These are phyloP conservation scores for Saccharomyces hybrid DNA, from an alignment of 1,139 yeast species.

Conservation along the genomic window DNA sequence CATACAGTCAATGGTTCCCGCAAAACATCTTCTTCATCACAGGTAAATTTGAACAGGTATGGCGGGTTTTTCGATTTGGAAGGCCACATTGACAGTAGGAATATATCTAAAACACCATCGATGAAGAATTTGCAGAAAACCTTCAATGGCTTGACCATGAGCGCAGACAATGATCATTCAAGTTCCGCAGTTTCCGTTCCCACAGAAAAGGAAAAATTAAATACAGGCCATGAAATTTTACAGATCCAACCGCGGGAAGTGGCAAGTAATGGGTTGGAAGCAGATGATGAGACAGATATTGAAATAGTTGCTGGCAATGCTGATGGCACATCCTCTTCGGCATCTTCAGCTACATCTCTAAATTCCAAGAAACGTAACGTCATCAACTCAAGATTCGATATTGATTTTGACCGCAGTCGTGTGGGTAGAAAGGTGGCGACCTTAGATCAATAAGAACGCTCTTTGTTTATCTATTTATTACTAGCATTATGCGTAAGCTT, in stretches of 20 bases:
- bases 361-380: conserved; percentile 20
- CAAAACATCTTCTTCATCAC: conserved; percentile 16
- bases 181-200: conserved; percentile 19
- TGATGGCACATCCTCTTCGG: neutral
- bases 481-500: neutral
- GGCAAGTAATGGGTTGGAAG: conserved; percentile 8
- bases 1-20: neutral
- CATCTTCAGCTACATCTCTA: conserved; percentile 4
- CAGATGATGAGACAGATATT: conserved; percentile 3
- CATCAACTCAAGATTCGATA: conserved; percentile 29
- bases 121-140: conserved; percentile 15
- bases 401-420: conserved; percentile 34
- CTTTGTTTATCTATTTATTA: neutral
- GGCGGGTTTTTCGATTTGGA: conserved; percentile 73
- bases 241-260: conserved; percentile 14
- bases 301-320: neutral
- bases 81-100: conserved; percentile 33
- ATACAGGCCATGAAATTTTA: conserved; percentile 23
- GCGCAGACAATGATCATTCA: conserved; percentile 16
- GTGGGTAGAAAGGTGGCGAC: conserved; percentile 34
- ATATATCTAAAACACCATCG: conserved; percentile 19
- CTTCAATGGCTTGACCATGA: conserved; percentile 3
- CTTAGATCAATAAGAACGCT: conserved; percentile 12
- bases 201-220: conserved; percentile 25
- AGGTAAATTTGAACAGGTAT: conserved; percentile 45